Percentiles rank a stretch among this genome's conserved stretches.
These are phyloP conservation scores for Claviceps humidiphila DNA, from an alignment of 2,329 filamentous ascomycete genomes.

Conservation along the genomic window DNA sequence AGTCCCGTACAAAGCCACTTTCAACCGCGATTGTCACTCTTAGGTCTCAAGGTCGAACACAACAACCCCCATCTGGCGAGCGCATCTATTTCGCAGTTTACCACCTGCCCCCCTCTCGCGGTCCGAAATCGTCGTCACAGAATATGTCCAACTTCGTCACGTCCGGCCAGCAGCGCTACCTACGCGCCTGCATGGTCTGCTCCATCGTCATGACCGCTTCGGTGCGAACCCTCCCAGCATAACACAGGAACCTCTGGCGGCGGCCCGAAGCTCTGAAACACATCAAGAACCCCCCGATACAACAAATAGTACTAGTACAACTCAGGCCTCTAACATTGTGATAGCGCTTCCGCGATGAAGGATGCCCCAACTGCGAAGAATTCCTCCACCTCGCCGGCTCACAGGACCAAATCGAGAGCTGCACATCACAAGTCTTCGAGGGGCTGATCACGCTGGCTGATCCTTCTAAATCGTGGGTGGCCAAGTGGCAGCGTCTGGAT, in stretches of 20 bases:
- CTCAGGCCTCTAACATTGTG: background rate
- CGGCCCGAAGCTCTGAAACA: no score
- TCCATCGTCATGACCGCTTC: slow-evolving; percentile 76
- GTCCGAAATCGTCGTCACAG: background rate
- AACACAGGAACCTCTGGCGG: background rate
- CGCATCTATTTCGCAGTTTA: background rate
- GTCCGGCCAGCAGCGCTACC: slow-evolving; percentile 64
- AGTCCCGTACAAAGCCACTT: no score
- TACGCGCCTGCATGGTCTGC: slow-evolving; percentile 98
- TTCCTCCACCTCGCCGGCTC: slow-evolving; percentile 74
- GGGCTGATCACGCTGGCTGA: slow-evolving; percentile 77
- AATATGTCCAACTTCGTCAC: slow-evolving; percentile 48
- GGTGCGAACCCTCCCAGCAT: slow-evolving; percentile 30
- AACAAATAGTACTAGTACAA: background rate
- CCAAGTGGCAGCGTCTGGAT: slow-evolving; percentile 89
- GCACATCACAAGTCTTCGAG: slow-evolving; percentile 93
- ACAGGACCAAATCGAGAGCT: slow-evolving; percentile 72
- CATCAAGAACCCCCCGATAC: no score
- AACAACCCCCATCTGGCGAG: background rate
- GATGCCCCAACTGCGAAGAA: slow-evolving; percentile 93
- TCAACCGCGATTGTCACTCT: no score
- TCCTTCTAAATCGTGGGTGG: slow-evolving; percentile 80
- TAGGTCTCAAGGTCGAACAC: background rate
- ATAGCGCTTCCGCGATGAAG: slow-evolving; percentile 71
- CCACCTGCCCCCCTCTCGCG: background rate